These are phyloP conservation scores for Metschnikowia koreensis DNA, from an alignment of 805 yeast species.

Conservation along the genomic window DNA sequence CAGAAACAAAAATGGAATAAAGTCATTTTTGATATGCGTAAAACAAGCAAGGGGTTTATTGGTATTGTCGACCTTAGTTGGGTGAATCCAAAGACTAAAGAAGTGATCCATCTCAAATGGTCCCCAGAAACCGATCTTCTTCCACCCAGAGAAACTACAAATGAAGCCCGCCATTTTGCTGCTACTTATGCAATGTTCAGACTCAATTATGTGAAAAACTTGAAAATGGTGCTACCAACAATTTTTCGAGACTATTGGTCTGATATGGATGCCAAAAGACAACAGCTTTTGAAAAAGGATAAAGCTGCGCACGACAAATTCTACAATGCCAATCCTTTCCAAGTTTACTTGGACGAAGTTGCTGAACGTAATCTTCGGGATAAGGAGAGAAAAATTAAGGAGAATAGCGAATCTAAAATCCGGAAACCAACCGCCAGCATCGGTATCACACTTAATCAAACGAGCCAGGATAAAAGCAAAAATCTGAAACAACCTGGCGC, in stretches of 20 bases:
- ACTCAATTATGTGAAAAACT: slow-evolving; percentile 73
- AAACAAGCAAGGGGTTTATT: slow-evolving; percentile 48
- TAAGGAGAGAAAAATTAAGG: slow-evolving; percentile 47
- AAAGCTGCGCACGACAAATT: slow-evolving; percentile 47
- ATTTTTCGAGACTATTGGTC: slow-evolving; percentile 80
- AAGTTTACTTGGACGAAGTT: slow-evolving; percentile 56
- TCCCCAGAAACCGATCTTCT: slow-evolving; percentile 50
- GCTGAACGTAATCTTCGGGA: slow-evolving; percentile 41
- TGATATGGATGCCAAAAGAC: slow-evolving; percentile 62
- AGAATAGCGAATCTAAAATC: slow-evolving; percentile 50
- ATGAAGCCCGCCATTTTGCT: slow-evolving; percentile 86
- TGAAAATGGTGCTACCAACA: slow-evolving; percentile 84
- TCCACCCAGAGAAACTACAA: slow-evolving; percentile 70
- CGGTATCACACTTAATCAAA: not conserved
- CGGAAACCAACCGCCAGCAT: slow-evolving; percentile 43
- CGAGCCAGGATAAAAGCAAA: not conserved
- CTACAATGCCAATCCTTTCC: slow-evolving; percentile 77
- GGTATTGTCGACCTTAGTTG: slow-evolving; percentile 66
- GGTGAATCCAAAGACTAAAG: slow-evolving; percentile 80
- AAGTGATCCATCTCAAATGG: slow-evolving; percentile 56
- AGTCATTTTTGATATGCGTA: slow-evolving; percentile 71
- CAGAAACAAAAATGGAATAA: slow-evolving; percentile 89
- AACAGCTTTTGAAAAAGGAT: slow-evolving; percentile 44
- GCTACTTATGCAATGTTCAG: slow-evolving; percentile 87
- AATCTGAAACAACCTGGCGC: slow-evolving; percentile 1